Conservation (phyloP, 2,329 filamentous ascomycete genomes). For the Fusarium virguliforme region DNA sequence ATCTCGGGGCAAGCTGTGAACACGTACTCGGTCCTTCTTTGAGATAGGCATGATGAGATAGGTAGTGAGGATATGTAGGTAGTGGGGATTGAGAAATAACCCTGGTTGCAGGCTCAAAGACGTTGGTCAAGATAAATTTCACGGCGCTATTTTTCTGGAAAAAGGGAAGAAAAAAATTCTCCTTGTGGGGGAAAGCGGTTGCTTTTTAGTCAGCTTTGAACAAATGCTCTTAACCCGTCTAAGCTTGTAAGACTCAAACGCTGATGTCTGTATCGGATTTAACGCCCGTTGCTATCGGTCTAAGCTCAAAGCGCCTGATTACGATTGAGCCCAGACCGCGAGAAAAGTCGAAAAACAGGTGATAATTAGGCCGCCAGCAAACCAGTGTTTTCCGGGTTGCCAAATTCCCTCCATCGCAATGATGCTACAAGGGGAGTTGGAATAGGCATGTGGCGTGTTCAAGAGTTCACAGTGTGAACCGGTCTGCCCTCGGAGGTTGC, state of each 20-base stretch:
- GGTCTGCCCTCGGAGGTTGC: too few relatives aligned
- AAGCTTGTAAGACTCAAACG: slow-evolving; percentile 7
- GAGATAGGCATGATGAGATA: slow-evolving; percentile 50
- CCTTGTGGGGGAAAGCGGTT: not conserved
- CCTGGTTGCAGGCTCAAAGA: slow-evolving; percentile 19
- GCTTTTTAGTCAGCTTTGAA: slow-evolving; percentile 3
- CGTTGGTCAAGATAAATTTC: slow-evolving; percentile 23
- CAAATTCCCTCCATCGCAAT: not conserved
- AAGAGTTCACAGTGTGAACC: too few relatives aligned
- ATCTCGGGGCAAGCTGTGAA: too few relatives aligned
- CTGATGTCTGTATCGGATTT: slow-evolving; percentile 8
- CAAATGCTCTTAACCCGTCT: slow-evolving; percentile 11
- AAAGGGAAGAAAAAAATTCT: slow-evolving; percentile 37
- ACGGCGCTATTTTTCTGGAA: slow-evolving; percentile 8
- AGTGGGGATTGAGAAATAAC: not conserved
- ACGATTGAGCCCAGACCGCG: not conserved
- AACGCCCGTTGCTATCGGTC: slow-evolving; percentile 1
- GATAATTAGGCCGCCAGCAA: not conserved
- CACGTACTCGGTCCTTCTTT: slow-evolving; percentile 50
- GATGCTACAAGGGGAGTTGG: too few relatives aligned
- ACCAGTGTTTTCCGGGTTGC: not conserved
- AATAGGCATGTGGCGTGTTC: too few relatives aligned
- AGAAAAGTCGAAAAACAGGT: not conserved
- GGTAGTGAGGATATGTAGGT: not conserved
- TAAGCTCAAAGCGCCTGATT: slow-evolving; percentile 6